Percentiles rank a stretch among this genome's conserved stretches.
These are phyloP conservation scores for Candida saitoana DNA, from an alignment of 805 yeast genomes.

Conservation along the genomic window DNA sequence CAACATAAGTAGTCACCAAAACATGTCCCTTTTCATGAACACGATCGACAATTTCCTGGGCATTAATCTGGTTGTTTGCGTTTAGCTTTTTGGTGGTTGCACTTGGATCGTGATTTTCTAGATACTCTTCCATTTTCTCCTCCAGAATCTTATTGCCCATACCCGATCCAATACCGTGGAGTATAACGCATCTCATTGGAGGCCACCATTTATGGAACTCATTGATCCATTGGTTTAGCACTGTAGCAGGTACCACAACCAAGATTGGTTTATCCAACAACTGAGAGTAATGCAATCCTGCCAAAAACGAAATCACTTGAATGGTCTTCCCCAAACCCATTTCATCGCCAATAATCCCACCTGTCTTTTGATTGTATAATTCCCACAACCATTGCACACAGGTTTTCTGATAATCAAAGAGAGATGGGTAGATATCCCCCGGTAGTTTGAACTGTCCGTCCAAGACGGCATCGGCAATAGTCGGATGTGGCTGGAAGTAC, in stretches of 20 bases:
- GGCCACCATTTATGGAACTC: conserved; percentile 99
- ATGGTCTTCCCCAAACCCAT: conserved; percentile 98
- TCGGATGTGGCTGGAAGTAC: conserved; percentile 76
- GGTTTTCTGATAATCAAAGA: conserved; percentile 92
- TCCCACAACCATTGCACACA: conserved; percentile 99
- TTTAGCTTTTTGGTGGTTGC: conserved; percentile 14
- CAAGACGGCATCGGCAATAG: conserved; percentile 66
- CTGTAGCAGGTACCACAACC: conserved; percentile 95
- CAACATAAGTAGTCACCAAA: conserved; percentile 87
- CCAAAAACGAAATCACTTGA: conserved; percentile 85
- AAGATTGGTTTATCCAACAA: conserved; percentile 71
- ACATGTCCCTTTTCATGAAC: conserved; percentile 74
- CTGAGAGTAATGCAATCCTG: conserved; percentile 83
- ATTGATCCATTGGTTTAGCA: conserved; percentile 93
- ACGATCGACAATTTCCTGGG: conserved; percentile 48
- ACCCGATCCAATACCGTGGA: conserved; percentile 92
- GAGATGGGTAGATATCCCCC: conserved; percentile 81
- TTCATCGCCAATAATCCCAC: conserved; percentile 96
- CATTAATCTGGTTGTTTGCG: conserved; percentile 34
- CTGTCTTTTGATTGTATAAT: conserved; percentile 79
- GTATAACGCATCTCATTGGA: conserved; percentile 74
- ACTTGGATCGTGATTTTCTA: conserved; percentile 44
- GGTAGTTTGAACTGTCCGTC: conserved; percentile 73
- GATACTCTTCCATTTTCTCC: conserved; percentile 47
- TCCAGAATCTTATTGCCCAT: conserved; percentile 47